Base-by-base conservation (phyloP, 1,284 basidiomycete species). In the Naganishia sp. region DNA sequence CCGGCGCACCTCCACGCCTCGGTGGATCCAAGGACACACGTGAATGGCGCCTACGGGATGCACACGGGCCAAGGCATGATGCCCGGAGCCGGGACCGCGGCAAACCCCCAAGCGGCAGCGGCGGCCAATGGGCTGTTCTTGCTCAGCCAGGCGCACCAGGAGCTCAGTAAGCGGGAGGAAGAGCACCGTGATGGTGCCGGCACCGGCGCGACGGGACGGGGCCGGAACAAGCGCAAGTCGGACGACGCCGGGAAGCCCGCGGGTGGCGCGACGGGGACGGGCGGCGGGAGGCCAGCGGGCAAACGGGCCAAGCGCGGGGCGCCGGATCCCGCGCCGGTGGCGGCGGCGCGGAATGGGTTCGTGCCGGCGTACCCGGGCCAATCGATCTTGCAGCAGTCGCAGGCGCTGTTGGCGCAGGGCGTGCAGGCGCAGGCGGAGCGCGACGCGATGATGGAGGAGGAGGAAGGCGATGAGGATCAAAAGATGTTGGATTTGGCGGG, bases 141-240 rank as follows among this genome's bases (percentile, higher is more conserved):
- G 56, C 86, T 97, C 65, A 90, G 88, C 7, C 92, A 96, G 78
- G 93, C 93, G 25, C 93, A 95, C 75, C 92, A 95, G 76, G 93
- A 96, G 83, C 86, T 96, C 66, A 90, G 91, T n/a, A 95, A 95
- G 82, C 87, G 92, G 28, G 93, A 95, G 75, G 90, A 91, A 76
- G 76, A 73, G 60, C 72, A 67, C 52, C 49, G 53, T 46, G 43
- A 85, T 85, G 41, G 55, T 21, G 66, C 54, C 10, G 41, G 46
- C n/a, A 39, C 18, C 42, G 21, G 35, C 21, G 31, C 18, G 35
- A 45, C 45, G 42, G 46, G n/a, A 15, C 43, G 47, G 39, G 53
- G 49, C 21, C 72, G 72, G 23, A 70, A 72, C 45, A 77, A 77
- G 67, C 65, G 75, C 28, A 78, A 78, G 60, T 72, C 72, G 0